Evolutionary conservation across 208 protist genomes (phyloP), one percentile per base, ranked within the genome.

Genomic region (Wallacemonas rigidus): DNA sequence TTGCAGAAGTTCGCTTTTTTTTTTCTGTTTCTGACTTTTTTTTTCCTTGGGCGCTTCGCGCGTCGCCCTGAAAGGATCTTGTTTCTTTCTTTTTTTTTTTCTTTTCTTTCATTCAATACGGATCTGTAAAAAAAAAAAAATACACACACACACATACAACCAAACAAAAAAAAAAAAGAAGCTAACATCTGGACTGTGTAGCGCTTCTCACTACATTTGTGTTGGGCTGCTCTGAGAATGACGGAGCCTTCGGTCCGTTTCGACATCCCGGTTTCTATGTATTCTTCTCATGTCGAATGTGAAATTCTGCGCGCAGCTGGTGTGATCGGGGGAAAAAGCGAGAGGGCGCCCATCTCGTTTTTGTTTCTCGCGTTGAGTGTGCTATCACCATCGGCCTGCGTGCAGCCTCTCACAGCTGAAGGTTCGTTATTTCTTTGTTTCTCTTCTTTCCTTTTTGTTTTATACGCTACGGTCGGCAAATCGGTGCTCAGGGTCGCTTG

Each of bases 51-150:
- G 26, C 26, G 26, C 26, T 26, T 26, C 26, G 26, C 26, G 26
- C 26, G 26, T 26, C 26, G 26, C 26, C 26, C 26, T 26, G 26
- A 26, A 26, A 56, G 6, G 15, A 35, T n/a, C 15, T 56, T 6
- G 51, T n/a, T 56, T 56, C 0, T 63, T 67, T 17, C 54, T 65
- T 43, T 65, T 69, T 51, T 64, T 76, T 48, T 12, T 8, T 72
- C 35, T 64, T 77, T 12, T 72, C 64, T 48, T 64, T 56, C 51
- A 0, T 72, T 54, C 50, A 26, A 45, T n/a, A 36, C 17, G 36
- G 36, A 64, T 47, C 58, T 64, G 50, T 57, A 51, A 43, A 67
- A 69, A 57, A 43, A 69, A 57, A 75, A 57, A 57, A 11, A 40
- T 51, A 5, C 12, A 50, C 45, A 12, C 45, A 14, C 11, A 14